Base-by-base conservation (phyloP, 2,329 filamentous ascomycete genomes). In the Orbilia oligospora region DNA sequence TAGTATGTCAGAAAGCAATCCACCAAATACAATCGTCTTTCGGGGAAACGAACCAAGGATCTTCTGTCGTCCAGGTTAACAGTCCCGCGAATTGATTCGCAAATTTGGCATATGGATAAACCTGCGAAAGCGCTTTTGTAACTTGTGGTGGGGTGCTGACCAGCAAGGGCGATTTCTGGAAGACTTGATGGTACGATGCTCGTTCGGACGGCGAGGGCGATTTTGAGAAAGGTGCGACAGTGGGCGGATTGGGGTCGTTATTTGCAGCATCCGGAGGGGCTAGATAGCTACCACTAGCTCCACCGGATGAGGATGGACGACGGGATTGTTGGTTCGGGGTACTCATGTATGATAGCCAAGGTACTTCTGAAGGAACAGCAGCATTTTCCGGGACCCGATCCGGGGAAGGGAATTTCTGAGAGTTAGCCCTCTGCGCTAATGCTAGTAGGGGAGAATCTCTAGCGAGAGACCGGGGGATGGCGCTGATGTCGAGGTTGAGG, bases 71-170 rank as follows among this genome's bases (percentile, higher is more conserved):
- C 96, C 96, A 99, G 86, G 93, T 97, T 80, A 99, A 83, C 79
- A 99, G 86, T 0, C 95, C 96, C 1, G 89, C 91, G 16, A 97
- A 85, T 83, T 92, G 92, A 84, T 97, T 98, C 72, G 98, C 87
- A 5, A 94, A 94, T 6, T 97, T 87, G 6, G 99, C 87, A 83
- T 97, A 98, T 0, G 96, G 94, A 83, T 99, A 95, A 80, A 94
- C 97, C 84, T 98, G 97, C 80, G 95, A 95, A 77, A 99, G 88
- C 14, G 95, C 94, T 81, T 96, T 90, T 1, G 96, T 99, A 84
- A 99, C 91, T 83, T 97, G 93, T 0, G 96, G 96, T 51, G 96
- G 96, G 9, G 96, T 99, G 16, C 95, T 94, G 76, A 97, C 91
- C 18, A 99, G 88, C 55, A 99, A 86, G 10, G 96, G 96, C 16